These are phyloP conservation scores for Microcos paniculata DNA, from an alignment of 345 rosid species.

Conservation along the genomic window DNA sequence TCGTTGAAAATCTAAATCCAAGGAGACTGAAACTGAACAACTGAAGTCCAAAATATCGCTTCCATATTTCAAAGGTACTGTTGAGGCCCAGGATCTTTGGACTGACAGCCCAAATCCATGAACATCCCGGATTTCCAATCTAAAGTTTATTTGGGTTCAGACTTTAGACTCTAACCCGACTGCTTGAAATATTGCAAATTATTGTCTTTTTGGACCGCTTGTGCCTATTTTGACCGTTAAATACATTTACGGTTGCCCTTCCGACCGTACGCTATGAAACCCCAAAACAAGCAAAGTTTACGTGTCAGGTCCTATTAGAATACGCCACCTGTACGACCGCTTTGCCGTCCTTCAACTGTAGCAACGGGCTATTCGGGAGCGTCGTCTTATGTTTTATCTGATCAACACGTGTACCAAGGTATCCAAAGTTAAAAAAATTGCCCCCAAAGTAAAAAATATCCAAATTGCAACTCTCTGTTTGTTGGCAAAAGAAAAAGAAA, in stretches of 20 bases:
- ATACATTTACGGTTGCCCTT: too few relatives aligned
- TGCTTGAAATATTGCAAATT: neutral
- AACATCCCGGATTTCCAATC: neutral
- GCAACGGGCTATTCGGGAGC: conserved; percentile 21
- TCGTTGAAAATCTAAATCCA: too few relatives aligned
- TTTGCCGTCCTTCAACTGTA: conserved; percentile 17
- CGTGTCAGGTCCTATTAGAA: neutral
- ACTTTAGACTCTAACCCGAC: neutral
- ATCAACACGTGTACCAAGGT: conserved; percentile 3
- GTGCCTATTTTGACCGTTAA: too few relatives aligned
- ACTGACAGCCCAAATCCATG: neutral
- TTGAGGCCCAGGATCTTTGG: neutral
- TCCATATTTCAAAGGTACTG: neutral
- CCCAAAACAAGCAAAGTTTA: neutral
- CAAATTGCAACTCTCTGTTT: neutral
- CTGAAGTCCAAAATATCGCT: neutral
- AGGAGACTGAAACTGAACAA: too few relatives aligned
- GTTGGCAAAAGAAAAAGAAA: too few relatives aligned
- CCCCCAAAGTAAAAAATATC: neutral
- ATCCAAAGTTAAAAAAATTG: neutral
- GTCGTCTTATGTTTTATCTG: neutral
- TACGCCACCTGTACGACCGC: neutral
- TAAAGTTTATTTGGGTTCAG: neutral
- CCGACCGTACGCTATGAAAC: neutral
- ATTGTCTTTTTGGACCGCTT: too few relatives aligned